Conservation (phyloP, 306 rosid genomes). For the Quercus dentata region DNA sequence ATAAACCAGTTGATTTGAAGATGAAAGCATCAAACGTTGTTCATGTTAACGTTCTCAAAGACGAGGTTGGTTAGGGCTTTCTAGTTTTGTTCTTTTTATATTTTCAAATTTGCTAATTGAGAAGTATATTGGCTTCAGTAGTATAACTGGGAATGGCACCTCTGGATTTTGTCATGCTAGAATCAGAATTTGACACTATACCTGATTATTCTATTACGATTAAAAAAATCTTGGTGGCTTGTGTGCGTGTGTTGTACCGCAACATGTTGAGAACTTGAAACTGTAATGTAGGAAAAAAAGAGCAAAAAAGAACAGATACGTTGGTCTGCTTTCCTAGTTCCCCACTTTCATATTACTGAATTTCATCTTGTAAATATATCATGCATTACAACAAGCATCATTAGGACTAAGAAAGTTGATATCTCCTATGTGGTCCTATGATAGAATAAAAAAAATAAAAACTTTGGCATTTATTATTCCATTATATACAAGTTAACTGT, state of each 20-base stretch:
- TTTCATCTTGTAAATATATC: not conserved
- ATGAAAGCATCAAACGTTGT: slow-evolving; percentile 60
- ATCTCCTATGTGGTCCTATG: not conserved
- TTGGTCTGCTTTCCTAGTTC: not conserved
- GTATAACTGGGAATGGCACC: not conserved
- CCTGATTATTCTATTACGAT: slow-evolving; percentile 6
- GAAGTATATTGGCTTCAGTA: not conserved
- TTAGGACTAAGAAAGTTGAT: not conserved
- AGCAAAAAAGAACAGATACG: not conserved
- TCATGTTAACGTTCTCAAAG: slow-evolving; percentile 44
- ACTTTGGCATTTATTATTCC: not conserved
- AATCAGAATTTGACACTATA: not conserved
- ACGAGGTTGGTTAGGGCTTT: slow-evolving; percentile 63
- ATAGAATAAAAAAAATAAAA: not conserved
- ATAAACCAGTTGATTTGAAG: slow-evolving; percentile 54
- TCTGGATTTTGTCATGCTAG: not conserved
- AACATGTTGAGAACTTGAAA: not conserved
- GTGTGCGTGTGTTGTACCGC: no score
- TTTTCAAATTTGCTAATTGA: not conserved
- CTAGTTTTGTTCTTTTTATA: not conserved
- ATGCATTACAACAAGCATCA: not conserved
- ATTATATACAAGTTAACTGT: not conserved
- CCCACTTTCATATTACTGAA: not conserved
- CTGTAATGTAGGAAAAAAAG: not conserved
- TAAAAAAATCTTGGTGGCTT: not conserved